Percentiles rank a stretch among this genome's conserved stretches.
These are phyloP conservation scores for Thalassiosira mediterranea DNA, from an alignment of 352 stramenopile species.

Conservation along the genomic window DNA sequence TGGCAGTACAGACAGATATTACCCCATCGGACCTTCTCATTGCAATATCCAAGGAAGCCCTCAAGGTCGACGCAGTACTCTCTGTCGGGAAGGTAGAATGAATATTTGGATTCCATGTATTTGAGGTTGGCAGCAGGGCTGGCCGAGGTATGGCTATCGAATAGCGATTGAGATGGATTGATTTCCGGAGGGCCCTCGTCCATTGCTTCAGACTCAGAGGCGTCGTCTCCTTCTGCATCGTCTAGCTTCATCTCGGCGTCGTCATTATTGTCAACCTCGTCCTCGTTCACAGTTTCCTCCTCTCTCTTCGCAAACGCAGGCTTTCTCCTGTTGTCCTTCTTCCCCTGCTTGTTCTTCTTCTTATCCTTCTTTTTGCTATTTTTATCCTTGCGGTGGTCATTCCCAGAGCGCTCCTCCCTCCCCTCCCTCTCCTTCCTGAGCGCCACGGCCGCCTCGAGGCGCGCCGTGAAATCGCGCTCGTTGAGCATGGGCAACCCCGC, in stretches of 20 bases:
- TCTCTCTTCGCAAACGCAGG: slow-evolving; percentile 41
- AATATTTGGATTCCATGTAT: slow-evolving; percentile 93
- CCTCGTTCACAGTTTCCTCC: slow-evolving; percentile 3
- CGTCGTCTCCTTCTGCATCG: slow-evolving; percentile 27
- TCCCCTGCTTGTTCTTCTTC: slow-evolving; percentile 32
- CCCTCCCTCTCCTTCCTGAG: slow-evolving; percentile 68
- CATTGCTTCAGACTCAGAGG: slow-evolving; percentile 26
- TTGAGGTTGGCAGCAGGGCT: slow-evolving; percentile 74
- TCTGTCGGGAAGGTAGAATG: slow-evolving; percentile 94
- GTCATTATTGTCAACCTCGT: slow-evolving; percentile 35
- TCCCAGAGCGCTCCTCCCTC: slow-evolving; percentile 46
- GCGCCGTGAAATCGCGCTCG: slow-evolving; percentile 83
- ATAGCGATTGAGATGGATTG: slow-evolving; percentile 79
- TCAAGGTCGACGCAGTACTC: slow-evolving; percentile 91
- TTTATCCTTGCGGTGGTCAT: slow-evolving; percentile 73
- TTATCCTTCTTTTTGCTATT: slow-evolving; percentile 52
- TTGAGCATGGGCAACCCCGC: slow-evolving; percentile 91
- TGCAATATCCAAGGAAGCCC: slow-evolving; percentile 91
- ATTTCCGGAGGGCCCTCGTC: slow-evolving; percentile 65
- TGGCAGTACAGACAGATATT: slow-evolving; percentile 96
- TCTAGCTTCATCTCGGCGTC: slow-evolving; percentile 17
- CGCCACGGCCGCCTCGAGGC: slow-evolving; percentile 74
- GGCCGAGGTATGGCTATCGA: slow-evolving; percentile 69
- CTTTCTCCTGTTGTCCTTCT: slow-evolving; percentile 38
- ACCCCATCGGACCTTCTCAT: slow-evolving; percentile 94